Base-by-base conservation (phyloP, 1,284 basidiomycete species). In the Fomitopsis schrenkii region DNA sequence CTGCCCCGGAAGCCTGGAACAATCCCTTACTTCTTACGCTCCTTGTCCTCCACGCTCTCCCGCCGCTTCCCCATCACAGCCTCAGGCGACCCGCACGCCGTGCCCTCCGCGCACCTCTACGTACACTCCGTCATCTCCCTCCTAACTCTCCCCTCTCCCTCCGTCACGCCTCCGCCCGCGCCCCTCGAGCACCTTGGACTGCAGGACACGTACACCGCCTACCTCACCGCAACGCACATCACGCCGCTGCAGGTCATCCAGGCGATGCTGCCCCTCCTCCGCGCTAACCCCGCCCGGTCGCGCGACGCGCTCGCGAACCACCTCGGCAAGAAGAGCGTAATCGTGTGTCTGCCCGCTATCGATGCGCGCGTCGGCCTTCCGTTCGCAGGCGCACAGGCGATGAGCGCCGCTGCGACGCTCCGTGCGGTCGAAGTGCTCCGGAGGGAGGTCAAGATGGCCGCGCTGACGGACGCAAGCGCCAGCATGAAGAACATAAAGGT, bases 1-100 rank as follows among this genome's bases (percentile, higher is more conserved):
- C 35, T 10, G 28, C 35, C 28, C 19, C 4, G 1, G 10, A 10
- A 93, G 90, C 86, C 87, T 28, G 84, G 82, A 2, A 87, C 86
- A 12, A 79, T 91, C 50, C 81, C 87, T 1, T 79, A 85, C 56
- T 94, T 94, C 77, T 77, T 94, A 38, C 86, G 91, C 56, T 92
- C 90, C 2, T 76, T 94, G 46, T 80, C 85, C 5, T 89, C 91
- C 0, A 86, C 91, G 1, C 80, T 94, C 9, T 89, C 89, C n/a
- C 85, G 91, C 61, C 83, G 86, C 46, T 94, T 93, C 76, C 93
- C 93, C 3, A 81, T 92, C 65, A 86, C 83, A 44, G 75, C 85
- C 15, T 77, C 88, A 0, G 92, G 93, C 35, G 93, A 94, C 70
- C 91, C 92, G 2, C 91, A 87, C 69, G 84, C 81, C 19, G 77